Conservation (phyloP, 2,329 filamentous ascomycete genomes). For the Hymenoscyphus repandus region DNA sequence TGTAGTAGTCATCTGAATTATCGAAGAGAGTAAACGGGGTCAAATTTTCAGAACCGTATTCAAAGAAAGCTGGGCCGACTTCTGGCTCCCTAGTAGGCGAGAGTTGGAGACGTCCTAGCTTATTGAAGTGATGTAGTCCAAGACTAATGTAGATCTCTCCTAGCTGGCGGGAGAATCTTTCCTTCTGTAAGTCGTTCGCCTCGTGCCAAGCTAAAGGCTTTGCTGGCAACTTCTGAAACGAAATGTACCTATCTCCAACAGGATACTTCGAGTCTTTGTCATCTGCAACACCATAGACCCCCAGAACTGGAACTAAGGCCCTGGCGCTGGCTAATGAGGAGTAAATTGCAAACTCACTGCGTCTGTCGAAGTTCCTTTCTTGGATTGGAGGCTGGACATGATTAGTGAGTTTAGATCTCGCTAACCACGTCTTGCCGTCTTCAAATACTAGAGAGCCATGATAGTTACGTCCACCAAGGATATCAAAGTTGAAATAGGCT, state of each 20-base stretch:
- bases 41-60: not conserved
- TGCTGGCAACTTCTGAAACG: conserved; percentile 38
- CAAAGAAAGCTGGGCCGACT: conserved; percentile 3
- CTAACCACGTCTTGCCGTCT: conserved; percentile 7
- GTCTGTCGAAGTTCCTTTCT: conserved; percentile 7
- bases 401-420: conserved; percentile 6
- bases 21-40: conserved; percentile 4
- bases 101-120: conserved; percentile 1
- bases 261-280: conserved; percentile 28
- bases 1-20: conserved; percentile 6
- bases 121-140: conserved; percentile 31
- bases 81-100: not conserved
- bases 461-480: conserved; percentile 8
- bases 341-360: conserved; percentile 7
- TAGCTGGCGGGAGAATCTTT: conserved; percentile 31
- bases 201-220: conserved; percentile 32
- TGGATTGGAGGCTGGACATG: conserved; percentile 3
- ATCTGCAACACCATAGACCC: conserved; percentile 32
- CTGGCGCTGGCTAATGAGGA: not conserved
- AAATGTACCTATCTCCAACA: conserved; percentile 36
- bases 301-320: conserved; percentile 30
- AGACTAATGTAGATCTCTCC: conserved; percentile 32
- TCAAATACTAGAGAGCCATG: conserved; percentile 6
- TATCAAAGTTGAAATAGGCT: conserved; percentile 6
- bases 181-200: conserved; percentile 26